Evolutionary conservation across 805 yeast species (phyloP), one percentile per base, ranked within the genome.

Genomic region (Kodamaea neixiangensis): DNA sequence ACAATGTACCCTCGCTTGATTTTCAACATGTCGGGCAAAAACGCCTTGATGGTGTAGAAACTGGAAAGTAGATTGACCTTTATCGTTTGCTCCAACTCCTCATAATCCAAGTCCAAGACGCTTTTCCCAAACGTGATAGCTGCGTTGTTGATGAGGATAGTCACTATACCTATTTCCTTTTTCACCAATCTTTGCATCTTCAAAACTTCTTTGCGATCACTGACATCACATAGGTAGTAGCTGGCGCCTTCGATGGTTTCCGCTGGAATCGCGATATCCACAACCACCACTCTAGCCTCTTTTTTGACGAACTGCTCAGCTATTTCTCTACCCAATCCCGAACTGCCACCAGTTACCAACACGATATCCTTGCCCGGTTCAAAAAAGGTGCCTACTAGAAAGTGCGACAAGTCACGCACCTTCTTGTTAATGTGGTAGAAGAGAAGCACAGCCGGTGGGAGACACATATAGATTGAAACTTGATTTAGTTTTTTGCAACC

Each of bases 71-170:
- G 75, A 57, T 93, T 92, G 25, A 89, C 84, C 20, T 80, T 76
- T 31, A 92, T 69, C 1, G 84, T 79, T 31, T 69, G 70, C 52
- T 85, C 84, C 53, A 93, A 80, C 45, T 86, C 89, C 0, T 73
- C 79, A 50, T 75, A 76, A 1, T 78, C 58, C 47, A 83, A 64
- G 4, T 86, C 83, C 4, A 81, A 57, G 3, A 91, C 61, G 1
- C 82, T 62, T 53, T 80, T 79, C 0, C 89, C 89, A 10, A 71
- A 69, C 34, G 85, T 76, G 10, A 90, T 78, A 0, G 89, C 98
- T 0, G 97, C 98, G 65, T 93, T 92, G 66, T 92, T 92, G 46
- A 93, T 78, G 13, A 93, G 68, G 1, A 91, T 75, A 0, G 91
- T 79, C 0, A 88, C 85, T 0, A 58, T 58, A 0, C 96, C 96